These are phyloP conservation scores for Paramecium bursaria DNA, from an alignment of 73 alveolate genomes.

Conservation along the genomic window DNA sequence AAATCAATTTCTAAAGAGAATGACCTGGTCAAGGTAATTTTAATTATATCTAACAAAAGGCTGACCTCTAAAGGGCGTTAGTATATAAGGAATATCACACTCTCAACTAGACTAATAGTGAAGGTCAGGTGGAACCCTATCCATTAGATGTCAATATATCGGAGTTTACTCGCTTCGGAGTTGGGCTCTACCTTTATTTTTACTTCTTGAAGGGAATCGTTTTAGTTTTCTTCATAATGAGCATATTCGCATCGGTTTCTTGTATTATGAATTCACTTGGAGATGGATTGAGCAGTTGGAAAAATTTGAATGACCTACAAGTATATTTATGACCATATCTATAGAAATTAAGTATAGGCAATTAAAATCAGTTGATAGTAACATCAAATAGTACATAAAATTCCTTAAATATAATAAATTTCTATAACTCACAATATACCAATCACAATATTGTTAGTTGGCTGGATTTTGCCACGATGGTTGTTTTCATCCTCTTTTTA, in stretches of 20 bases:
- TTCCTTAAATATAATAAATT: background rate
- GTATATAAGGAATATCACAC: too few relatives aligned
- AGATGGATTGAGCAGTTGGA: slow-evolving; percentile 32
- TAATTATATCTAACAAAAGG: too few relatives aligned
- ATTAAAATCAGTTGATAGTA: too few relatives aligned
- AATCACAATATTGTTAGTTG: background rate
- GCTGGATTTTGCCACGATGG: slow-evolving; percentile 25
- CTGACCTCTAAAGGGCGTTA: too few relatives aligned
- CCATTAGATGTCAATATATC: background rate
- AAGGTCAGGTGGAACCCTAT: slow-evolving; percentile 8
- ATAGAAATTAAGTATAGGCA: slow-evolving; percentile 50
- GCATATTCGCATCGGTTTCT: background rate
- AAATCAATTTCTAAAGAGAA: too few relatives aligned
- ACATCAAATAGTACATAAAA: background rate
- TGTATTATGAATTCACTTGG: slow-evolving; percentile 31
- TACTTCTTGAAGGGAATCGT: background rate
- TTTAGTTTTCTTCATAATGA: slow-evolving; percentile 15
- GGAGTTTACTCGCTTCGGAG: slow-evolving; percentile 13
- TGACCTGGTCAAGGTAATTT: too few relatives aligned
- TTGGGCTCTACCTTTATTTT: slow-evolving; percentile 36
- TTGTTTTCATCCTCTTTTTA: slow-evolving; percentile 30
- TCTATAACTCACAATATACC: background rate
- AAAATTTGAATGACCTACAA: slow-evolving; percentile 9
- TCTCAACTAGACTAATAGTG: too few relatives aligned
- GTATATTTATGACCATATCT: background rate